Conservation (phyloP, 345 rosid species). For the Eucalyptus sp. region DNA sequence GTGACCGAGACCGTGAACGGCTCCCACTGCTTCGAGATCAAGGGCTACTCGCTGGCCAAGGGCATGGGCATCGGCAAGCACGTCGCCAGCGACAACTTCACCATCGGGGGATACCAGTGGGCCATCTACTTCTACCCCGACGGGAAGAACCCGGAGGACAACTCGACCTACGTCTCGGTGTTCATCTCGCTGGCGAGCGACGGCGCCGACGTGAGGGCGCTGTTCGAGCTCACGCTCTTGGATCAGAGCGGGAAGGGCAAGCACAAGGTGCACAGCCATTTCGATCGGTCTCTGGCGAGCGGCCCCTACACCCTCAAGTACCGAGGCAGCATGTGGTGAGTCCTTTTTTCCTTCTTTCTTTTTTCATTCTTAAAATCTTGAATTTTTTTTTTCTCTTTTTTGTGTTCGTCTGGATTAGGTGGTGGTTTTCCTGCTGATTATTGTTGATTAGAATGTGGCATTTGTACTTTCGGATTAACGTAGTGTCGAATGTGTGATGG, state of each 20-base stretch:
- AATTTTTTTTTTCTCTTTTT: too few species aligned
- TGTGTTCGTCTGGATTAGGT: neutral
- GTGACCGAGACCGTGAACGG: constrained; percentile 50
- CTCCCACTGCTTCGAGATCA: constrained; percentile 36
- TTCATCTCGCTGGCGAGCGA: constrained; percentile 67
- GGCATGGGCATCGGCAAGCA: constrained; percentile 65
- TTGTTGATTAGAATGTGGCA: neutral
- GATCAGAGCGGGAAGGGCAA: constrained; percentile 69
- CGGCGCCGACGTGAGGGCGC: constrained; percentile 55
- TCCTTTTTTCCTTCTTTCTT: neutral
- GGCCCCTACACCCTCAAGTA: constrained; percentile 65
- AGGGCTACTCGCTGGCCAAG: constrained; percentile 53
- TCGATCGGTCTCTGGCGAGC: constrained; percentile 50
- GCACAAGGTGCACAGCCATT: constrained; percentile 71
- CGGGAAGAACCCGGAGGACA: constrained; percentile 61
- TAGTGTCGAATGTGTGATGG: neutral
- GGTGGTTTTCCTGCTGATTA: neutral
- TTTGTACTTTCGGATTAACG: neutral
- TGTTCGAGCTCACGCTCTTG: constrained; percentile 53
- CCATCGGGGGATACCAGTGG: constrained; percentile 60
- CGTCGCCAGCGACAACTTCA: constrained; percentile 54
- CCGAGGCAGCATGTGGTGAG: constrained; percentile 48
- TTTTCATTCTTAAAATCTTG: neutral
- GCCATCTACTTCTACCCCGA: constrained; percentile 67
- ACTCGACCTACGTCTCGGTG: constrained; percentile 42